Base-by-base conservation (phyloP, 176 grass and related monocot species). In the Oryza longistaminata region DNA sequence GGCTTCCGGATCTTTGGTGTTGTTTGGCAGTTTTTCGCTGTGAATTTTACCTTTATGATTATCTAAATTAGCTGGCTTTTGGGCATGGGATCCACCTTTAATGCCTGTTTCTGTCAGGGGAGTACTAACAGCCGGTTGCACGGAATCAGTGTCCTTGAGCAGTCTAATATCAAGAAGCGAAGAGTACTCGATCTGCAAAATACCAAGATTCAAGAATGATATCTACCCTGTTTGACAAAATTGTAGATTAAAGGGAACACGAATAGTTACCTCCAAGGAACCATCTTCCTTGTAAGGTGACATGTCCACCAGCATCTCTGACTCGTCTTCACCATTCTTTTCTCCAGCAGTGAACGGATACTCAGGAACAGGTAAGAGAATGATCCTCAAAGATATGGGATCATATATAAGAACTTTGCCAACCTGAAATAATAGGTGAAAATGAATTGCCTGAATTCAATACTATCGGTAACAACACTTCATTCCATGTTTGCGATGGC, bases 261-360 rank as follows among this genome's bases (percentile, higher is more conserved):
- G n/a, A n/a, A 6, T 70, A 24, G 90, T 82, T 84, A 98, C 96
- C 91, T 98, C 96, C 88, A 98, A 90, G 55, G 91, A 92, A 44
- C 91, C 93, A 90, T 98, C 96, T 80, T 98, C 96, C 29, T 89
- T 93, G 79, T 98, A 98, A 40, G 89, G 77, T 27, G 89, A 90
- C 29, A 82, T 49, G 66, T 88, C 74, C 21, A 35, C 11, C 21
- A 80, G 67, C 84, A 65, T 40, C 76, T 88, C 81, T 45, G 74
- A 64, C 50, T 92, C 76, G 1, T 91, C 87, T 70, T 82, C 81
- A 11, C 42, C 13, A 46, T 81, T 25, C 0, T 81, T 84, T 83
- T 78, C 88, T 44, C 90, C 70, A 11, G 53, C 17, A 46, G 76
- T 26, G 44, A 98, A 81, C 72, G 96, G 89, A 85, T 95, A 90